Conservation (phyloP, 2,329 filamentous ascomycete genomes). For the Trichophyton simii region DNA sequence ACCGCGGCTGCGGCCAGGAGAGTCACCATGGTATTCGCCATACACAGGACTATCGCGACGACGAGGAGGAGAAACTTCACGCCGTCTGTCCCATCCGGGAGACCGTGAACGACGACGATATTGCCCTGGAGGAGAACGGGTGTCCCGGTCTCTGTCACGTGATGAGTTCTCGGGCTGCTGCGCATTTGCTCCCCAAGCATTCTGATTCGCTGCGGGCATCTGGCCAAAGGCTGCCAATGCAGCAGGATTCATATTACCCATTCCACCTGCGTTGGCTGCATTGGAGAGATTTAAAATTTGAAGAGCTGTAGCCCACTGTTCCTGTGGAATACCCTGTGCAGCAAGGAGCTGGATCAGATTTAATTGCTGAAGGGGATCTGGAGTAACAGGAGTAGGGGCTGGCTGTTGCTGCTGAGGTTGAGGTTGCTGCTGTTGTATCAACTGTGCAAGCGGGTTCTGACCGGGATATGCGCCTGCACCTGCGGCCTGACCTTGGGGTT, state of each 20-base stretch:
- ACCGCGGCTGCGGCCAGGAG: conserved; percentile 46
- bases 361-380: conserved; percentile 55
- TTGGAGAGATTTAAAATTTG: conserved; percentile 37
- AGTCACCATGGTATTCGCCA: conserved; percentile 60
- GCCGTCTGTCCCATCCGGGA: conserved; percentile 60
- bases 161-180: conserved; percentile 16
- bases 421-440: conserved; percentile 16
- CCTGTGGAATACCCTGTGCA: conserved; percentile 62
- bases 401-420: conserved; percentile 20
- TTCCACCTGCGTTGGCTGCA: conserved; percentile 18
- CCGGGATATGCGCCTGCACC: conserved; percentile 20
- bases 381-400: conserved; percentile 29
- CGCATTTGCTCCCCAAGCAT: conserved; percentile 18
- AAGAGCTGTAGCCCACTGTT: conserved; percentile 56
- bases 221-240: conserved; percentile 34
- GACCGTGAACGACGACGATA: conserved; percentile 66
- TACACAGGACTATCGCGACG: conserved; percentile 57
- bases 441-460: conserved; percentile 28
- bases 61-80: conserved; percentile 49
- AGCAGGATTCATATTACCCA: conserved; percentile 26
- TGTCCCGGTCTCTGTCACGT: conserved; percentile 41
- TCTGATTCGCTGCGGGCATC: conserved; percentile 12
- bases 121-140: conserved; percentile 49
- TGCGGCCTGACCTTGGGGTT: conserved; percentile 27
- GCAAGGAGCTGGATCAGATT: conserved; percentile 62